A percentile compares a stretch with the other conserved stretches of the same genome.
Evolutionary conservation across 2,329 filamentous ascomycete genomes (phyloP).

Genomic region (Exophiala bonariae): DNA sequence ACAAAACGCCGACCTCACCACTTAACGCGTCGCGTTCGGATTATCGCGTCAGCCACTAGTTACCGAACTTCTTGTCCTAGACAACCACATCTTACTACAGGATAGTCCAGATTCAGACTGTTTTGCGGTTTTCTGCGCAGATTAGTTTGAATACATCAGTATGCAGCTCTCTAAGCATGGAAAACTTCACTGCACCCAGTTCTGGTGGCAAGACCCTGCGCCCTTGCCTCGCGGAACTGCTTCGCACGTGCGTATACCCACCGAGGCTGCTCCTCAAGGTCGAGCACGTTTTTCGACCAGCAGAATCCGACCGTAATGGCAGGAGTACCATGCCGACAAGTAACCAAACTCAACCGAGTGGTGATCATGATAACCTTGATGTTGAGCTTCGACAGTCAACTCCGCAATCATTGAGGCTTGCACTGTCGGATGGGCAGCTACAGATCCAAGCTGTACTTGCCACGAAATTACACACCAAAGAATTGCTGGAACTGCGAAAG

Average conservation of each 20-base stretch:
- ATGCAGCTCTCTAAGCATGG: too few species aligned
- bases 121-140: too few species aligned
- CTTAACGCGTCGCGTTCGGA: too few species aligned
- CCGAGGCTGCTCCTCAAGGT: slow-evolving; percentile 29
- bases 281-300: slow-evolving; percentile 26
- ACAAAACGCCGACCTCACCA: too few species aligned
- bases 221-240: slow-evolving; percentile 33
- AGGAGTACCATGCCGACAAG: neutral
- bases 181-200: too few species aligned
- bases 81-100: too few species aligned
- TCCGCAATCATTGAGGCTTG: slow-evolving; percentile 4
- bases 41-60: too few species aligned
- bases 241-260: slow-evolving; percentile 31
- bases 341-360: neutral
- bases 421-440: slow-evolving; percentile 31
- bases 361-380: neutral
- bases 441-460: slow-evolving; percentile 32
- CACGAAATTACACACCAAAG: slow-evolving; percentile 15
- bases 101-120: too few species aligned
- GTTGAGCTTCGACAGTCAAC: neutral
- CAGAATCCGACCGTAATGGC: neutral
- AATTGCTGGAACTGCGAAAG: slow-evolving; percentile 9
- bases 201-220: neutral
- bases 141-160: too few species aligned
- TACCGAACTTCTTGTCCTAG: too few species aligned